A percentile compares a stretch with the other conserved stretches of the same genome.
Evolutionary conservation across 1,139 yeast species (phyloP).

Genomic region (Zygotorulaspora mrakii): DNA sequence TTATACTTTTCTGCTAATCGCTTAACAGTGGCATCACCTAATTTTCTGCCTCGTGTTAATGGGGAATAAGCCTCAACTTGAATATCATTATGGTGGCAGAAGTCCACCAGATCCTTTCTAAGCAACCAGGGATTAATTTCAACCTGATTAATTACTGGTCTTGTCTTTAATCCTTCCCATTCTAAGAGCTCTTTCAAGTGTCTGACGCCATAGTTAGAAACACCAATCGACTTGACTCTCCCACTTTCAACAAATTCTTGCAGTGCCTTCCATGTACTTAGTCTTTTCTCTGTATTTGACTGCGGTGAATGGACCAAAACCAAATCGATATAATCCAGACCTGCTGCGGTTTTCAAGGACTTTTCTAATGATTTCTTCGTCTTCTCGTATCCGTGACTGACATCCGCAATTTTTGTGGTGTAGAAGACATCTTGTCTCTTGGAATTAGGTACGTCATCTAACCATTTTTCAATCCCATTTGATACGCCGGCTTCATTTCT

Average conservation of each 20-base stretch:
- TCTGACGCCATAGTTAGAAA: slow-evolving; percentile 43
- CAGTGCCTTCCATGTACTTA: slow-evolving; percentile 45
- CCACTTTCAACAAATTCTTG: slow-evolving; percentile 42
- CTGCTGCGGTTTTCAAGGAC: slow-evolving; percentile 39
- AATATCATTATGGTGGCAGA: slow-evolving; percentile 36
- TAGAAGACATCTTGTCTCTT: slow-evolving; percentile 60
- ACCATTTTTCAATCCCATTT: slow-evolving; percentile 42
- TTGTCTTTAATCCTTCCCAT: slow-evolving; percentile 39
- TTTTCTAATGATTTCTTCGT: slow-evolving; percentile 35
- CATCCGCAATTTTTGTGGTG: slow-evolving; percentile 66
- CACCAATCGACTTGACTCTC: slow-evolving; percentile 41
- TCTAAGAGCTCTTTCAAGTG: slow-evolving; percentile 39
- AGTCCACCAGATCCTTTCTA: slow-evolving; percentile 37
- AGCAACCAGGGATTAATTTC: slow-evolving; percentile 53
- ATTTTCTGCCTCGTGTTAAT: slow-evolving; percentile 49
- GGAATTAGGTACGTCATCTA: slow-evolving; percentile 42
- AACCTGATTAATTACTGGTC: slow-evolving; percentile 50
- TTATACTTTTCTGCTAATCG: slow-evolving; percentile 34
- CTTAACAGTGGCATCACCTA: slow-evolving; percentile 46
- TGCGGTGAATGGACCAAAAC: slow-evolving; percentile 41
- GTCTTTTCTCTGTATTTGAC: slow-evolving; percentile 30
- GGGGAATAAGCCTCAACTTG: slow-evolving; percentile 55
- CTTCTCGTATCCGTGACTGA: slow-evolving; percentile 49
- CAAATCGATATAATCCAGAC: slow-evolving; percentile 37
- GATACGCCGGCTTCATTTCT: slow-evolving; percentile 45